Base-by-base conservation (phyloP, 768 basidiomycete species). In the Panaeolus cyanescens region DNA sequence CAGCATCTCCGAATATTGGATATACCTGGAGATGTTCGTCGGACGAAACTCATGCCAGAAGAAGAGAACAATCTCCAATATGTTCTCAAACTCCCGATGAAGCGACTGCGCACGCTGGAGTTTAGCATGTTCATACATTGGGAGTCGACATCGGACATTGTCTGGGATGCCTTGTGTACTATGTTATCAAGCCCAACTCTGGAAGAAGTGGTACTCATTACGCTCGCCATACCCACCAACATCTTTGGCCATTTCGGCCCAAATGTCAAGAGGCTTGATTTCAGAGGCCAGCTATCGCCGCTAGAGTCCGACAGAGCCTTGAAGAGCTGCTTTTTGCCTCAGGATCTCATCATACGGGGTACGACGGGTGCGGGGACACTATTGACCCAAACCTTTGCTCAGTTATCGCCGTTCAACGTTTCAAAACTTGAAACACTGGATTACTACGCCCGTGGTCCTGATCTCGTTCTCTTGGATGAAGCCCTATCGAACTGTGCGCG, bases 321-420 rank as follows among this genome's bases (percentile, higher is more conserved):
- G 4, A 50, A 50, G 45, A 50, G 45, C 45, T 50, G 45, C 45
- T 50, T 50, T 50, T 28, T 50, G n/a, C 45, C 45, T 13, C 45
- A 50, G 19, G 45, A 50, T 28, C 45, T 50, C 45, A 30, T 50
- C 10, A 50, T 50, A 50, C 45, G 45, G 22, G 45, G 45, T 3
- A 28, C 45, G 12, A 50, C 45, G 8, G 45, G 45, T 9, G 45
- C 25, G 6, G 45, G 45, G 12, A 28, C 45, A 13, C 25, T 50
- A 13, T 28, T 50, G 10, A 50, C 45, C 1, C 45, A 50, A 28
- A 30, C 45, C 1, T 50, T 50, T 50, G 45, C 45, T 15, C 45
- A 50, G 25, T 28, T 50, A 28, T 50, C 45, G 25, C 45, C 45
- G 25, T 50, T 50, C 45, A 50, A 50, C 25, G 45, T 50, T 25